Evolutionary conservation across 495 filamentous ascomycete species (phyloP).

Genomic region (Hypoxylon lienhwacheense): DNA sequence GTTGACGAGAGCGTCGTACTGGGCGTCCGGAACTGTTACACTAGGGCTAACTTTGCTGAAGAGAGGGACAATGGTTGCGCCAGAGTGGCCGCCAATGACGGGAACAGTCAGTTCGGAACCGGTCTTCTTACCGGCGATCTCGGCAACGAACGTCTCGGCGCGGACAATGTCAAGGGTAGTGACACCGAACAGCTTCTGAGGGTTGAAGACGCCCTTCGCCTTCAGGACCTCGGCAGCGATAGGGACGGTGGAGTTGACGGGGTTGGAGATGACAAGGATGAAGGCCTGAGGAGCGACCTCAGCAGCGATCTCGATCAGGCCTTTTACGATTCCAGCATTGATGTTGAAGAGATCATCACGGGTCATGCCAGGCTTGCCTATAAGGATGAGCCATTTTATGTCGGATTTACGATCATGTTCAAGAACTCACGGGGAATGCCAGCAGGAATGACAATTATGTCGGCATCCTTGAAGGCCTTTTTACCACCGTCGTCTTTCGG

Average conservation of each 20-base stretch:
- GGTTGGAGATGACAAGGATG: conserved; percentile 96
- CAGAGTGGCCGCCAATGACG: conserved; percentile 95
- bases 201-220: conserved; percentile 86
- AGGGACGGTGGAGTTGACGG: conserved; percentile 97
- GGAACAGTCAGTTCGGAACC: conserved; percentile 81
- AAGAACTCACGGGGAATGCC: conserved; percentile 86
- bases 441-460: conserved; percentile 95
- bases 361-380: conserved; percentile 99
- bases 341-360: conserved; percentile 99
- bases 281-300: conserved; percentile 88
- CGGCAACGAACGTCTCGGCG: conserved; percentile 93
- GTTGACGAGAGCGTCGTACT: conserved; percentile 83
- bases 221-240: conserved; percentile 97
- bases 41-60: conserved; percentile 86
- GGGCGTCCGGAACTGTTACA: conserved; percentile 80
- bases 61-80: conserved; percentile 95
- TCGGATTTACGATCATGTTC: not conserved
- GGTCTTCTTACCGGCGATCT: conserved; percentile 77
- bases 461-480: conserved; percentile 81
- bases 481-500: conserved; percentile 89
- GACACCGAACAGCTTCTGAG: conserved; percentile 93
- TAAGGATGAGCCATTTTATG: conserved; percentile 18
- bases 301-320: conserved; percentile 80
- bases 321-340: conserved; percentile 92
- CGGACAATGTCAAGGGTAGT: conserved; percentile 98